These are phyloP conservation scores for Corymbia calophylla DNA, from an alignment of 441 rosid genomes.

Conservation along the genomic window DNA sequence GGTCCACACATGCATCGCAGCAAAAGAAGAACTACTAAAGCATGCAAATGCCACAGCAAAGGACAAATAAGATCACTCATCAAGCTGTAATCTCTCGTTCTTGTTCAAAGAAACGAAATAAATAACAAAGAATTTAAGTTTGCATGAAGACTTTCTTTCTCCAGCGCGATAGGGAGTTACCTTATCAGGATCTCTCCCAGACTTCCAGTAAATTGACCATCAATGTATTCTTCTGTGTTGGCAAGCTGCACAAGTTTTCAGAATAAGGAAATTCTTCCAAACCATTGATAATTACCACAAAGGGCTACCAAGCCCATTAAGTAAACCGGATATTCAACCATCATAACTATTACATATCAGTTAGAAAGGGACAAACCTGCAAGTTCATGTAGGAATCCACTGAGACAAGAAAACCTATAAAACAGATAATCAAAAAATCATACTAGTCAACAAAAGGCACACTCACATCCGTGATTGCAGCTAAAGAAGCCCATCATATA, in stretches of 20 bases:
- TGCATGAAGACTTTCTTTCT: not conserved
- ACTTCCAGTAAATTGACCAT: slow-evolving; percentile 22
- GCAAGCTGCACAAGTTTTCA: slow-evolving; percentile 48
- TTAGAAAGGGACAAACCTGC: slow-evolving; percentile 37
- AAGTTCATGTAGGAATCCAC: slow-evolving; percentile 98
- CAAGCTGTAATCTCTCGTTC: not conserved
- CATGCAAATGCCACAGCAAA: not conserved
- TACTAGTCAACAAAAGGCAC: not conserved
- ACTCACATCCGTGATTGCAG: not conserved
- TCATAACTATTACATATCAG: not conserved
- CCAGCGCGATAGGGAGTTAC: slow-evolving; percentile 15
- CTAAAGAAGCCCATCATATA: not conserved
- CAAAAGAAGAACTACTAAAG: not conserved
- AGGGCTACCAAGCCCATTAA: not conserved
- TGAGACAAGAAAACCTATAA: slow-evolving; percentile 83
- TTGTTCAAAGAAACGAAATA: not conserved
- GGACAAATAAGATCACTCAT: not conserved
- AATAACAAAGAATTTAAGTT: not conserved
- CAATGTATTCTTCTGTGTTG: slow-evolving; percentile 81
- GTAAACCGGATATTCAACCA: not conserved
- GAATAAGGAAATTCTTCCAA: not conserved
- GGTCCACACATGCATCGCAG: not conserved
- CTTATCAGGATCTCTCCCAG: slow-evolving; percentile 91
- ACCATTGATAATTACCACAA: not conserved
- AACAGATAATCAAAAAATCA: accelerated